A percentile compares a stretch with the other conserved stretches of the same genome.
Evolutionary conservation across 768 basidiomycete genomes (phyloP).

Genomic region (Rhodosporidiobolus odoratus): DNA sequence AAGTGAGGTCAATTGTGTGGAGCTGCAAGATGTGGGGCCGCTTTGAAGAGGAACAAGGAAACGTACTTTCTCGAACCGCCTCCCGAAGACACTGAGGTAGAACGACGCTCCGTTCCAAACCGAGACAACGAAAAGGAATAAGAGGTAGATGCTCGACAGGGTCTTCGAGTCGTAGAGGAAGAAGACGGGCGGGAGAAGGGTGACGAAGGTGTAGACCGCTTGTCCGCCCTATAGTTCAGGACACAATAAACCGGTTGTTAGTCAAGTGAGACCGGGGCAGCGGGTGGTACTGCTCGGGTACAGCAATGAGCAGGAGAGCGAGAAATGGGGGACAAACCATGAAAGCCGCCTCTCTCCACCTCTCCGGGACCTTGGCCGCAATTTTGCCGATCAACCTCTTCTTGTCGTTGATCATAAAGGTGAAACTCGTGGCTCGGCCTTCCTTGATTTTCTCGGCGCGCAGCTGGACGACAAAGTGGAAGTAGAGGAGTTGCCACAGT

Average conservation of each 20-base stretch:
- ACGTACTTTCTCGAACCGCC: slow-evolving; percentile 8
- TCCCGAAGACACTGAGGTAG: slow-evolving; percentile 7
- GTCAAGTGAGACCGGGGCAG: no score
- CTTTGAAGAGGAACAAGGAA: background rate
- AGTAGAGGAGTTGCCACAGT: slow-evolving; percentile 88
- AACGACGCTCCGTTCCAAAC: slow-evolving; percentile 78
- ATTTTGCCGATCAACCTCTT: slow-evolving; percentile 38
- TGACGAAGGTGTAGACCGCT: slow-evolving; percentile 74
- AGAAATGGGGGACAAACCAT: slow-evolving; percentile 19
- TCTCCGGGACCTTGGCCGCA: slow-evolving; percentile 19
- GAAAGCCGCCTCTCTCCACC: slow-evolving; percentile 26
- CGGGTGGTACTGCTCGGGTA: no score
- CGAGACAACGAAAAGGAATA: slow-evolving; percentile 74
- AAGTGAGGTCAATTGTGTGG: background rate
- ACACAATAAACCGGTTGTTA: no score
- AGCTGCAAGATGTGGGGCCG: background rate
- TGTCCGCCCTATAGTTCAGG: slow-evolving; percentile 28
- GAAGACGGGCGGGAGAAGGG: slow-evolving; percentile 77
- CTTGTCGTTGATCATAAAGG: slow-evolving; percentile 50
- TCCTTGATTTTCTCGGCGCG: slow-evolving; percentile 88
- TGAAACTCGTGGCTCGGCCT: slow-evolving; percentile 82
- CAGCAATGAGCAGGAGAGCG: background rate
- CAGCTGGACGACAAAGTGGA: slow-evolving; percentile 90
- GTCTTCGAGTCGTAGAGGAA: slow-evolving; percentile 71
- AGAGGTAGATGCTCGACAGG: slow-evolving; percentile 71